Conservation (phyloP, 345 rosid species). For the Hypericum perforatum region DNA sequence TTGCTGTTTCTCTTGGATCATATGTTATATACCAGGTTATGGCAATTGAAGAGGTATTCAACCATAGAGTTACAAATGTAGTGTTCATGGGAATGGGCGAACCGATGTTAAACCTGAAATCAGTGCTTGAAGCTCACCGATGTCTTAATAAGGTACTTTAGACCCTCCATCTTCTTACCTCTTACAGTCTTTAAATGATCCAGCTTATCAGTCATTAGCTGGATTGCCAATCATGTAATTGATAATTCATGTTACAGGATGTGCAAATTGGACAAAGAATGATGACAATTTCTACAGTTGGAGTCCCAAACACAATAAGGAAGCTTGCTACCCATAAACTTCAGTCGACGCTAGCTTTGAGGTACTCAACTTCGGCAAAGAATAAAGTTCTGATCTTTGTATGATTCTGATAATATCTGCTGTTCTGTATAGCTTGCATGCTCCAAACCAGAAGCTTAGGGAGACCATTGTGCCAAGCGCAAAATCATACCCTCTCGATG, state of each 20-base stretch:
- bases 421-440: conserved; percentile 53
- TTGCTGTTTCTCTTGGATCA: background rate
- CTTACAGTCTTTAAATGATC: background rate
- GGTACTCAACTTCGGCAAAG: conserved; percentile 24
- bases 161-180: background rate
- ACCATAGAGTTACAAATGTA: conserved; percentile 88
- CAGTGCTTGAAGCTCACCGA: conserved; percentile 85
- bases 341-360: conserved; percentile 92
- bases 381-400: background rate
- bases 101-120: conserved; percentile 88
- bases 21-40: conserved; percentile 40
- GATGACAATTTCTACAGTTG: conserved; percentile 94
- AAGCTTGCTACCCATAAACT: conserved; percentile 87
- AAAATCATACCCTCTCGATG: conserved; percentile 82
- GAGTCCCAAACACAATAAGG: conserved; percentile 92
- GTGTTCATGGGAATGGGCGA: conserved; percentile 99
- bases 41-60: conserved; percentile 82
- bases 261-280: conserved; percentile 94
- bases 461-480: conserved; percentile 94
- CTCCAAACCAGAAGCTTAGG: conserved; percentile 82
- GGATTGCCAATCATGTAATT: background rate
- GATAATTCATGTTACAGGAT: conserved; percentile 36
- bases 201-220: background rate
- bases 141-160: conserved; percentile 75
- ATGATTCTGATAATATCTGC: background rate